These are phyloP conservation scores for Chalciporus piperatus DNA, from an alignment of 768 basidiomycete genomes.

Conservation along the genomic window DNA sequence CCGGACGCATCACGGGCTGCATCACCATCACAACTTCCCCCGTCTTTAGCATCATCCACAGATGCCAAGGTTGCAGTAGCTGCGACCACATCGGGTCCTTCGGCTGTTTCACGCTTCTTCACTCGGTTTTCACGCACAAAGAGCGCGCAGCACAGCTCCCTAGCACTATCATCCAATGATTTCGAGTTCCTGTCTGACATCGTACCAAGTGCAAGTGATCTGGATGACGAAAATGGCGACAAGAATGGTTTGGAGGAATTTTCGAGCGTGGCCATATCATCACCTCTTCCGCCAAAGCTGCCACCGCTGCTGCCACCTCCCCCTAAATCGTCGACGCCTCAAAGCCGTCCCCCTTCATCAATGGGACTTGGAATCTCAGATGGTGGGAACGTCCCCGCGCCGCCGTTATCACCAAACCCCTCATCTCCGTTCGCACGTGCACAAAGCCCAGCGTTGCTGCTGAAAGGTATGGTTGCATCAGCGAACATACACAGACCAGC, in stretches of 20 bases:
- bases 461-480: constrained; percentile 1
- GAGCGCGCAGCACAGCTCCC: constrained; percentile 43
- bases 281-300: constrained; percentile 41
- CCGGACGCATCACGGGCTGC: constrained; percentile 9
- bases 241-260: constrained; percentile 37
- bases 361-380: constrained; percentile 1
- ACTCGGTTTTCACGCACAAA: constrained; percentile 64
- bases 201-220: constrained; percentile 54
- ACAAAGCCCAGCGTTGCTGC: constrained; percentile 12
- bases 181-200: constrained; percentile 75
- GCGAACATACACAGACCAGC: not conserved
- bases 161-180: constrained; percentile 77
- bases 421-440: constrained; percentile 16
- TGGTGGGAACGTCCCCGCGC: constrained; percentile 7
- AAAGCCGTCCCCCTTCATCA: constrained; percentile 10
- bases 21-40: constrained; percentile 16
- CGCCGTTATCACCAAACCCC: constrained; percentile 33
- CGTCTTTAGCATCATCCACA: constrained; percentile 9
- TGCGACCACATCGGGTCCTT: constrained; percentile 38
- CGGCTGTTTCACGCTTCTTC: constrained; percentile 82
- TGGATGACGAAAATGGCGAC: constrained; percentile 33
- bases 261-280: constrained; percentile 40
- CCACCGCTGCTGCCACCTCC: constrained; percentile 47
- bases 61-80: constrained; percentile 2
- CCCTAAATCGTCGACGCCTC: constrained; percentile 24